Evolutionary conservation across 306 rosid species (phyloP).

Genomic region (Abrus pulchellus): DNA sequence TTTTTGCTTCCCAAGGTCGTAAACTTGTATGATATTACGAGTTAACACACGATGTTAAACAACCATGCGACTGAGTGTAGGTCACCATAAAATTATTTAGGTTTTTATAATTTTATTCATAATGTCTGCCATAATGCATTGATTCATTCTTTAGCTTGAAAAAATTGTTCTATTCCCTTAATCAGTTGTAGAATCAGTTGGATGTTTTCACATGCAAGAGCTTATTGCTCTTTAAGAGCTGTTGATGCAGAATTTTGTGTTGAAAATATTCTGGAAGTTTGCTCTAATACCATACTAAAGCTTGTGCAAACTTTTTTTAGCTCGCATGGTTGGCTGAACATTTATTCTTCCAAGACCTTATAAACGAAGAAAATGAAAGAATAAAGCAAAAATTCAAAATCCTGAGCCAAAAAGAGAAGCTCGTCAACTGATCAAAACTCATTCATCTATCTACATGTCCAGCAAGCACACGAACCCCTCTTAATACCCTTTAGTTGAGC

Average conservation of each 20-base stretch:
- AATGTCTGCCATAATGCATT: background rate
- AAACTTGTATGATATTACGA: no score
- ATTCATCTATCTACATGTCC: background rate
- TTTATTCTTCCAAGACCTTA: background rate
- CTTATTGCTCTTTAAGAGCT: constrained; percentile 8
- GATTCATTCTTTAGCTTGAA: background rate
- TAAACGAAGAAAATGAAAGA: constrained; percentile 19
- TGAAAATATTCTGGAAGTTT: background rate
- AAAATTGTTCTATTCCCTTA: background rate
- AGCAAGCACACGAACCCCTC: background rate
- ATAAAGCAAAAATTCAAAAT: constrained; percentile 1
- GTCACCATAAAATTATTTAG: no score
- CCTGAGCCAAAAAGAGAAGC: constrained; percentile 21
- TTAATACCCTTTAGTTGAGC: background rate
- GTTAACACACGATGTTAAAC: no score
- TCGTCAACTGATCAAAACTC: constrained; percentile 2
- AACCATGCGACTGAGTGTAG: no score
- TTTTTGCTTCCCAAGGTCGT: no score
- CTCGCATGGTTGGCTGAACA: background rate
- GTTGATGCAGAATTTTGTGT: constrained; percentile 1
- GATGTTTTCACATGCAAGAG: constrained; percentile 9
- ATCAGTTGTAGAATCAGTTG: background rate
- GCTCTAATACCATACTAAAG: background rate
- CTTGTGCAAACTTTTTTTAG: background rate
- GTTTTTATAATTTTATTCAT: no score